Conservation (phyloP, 176 grass and related monocot species). For the Aegilops speltoides region DNA sequence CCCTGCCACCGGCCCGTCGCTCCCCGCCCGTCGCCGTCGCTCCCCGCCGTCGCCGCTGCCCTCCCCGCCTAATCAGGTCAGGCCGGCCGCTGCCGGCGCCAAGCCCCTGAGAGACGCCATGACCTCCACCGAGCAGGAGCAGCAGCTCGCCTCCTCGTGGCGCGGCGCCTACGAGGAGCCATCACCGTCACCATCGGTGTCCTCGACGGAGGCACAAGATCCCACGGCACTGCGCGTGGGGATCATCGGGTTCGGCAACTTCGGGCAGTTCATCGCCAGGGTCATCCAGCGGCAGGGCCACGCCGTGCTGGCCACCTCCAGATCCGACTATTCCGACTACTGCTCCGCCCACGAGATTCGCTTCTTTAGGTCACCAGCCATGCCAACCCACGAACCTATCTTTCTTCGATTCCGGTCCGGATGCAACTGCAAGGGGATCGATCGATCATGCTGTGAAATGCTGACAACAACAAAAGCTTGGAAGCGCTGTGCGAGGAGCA, state of each 20-base stretch:
- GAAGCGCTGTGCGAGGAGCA: constrained; percentile 55
- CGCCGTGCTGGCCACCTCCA: constrained; percentile 54
- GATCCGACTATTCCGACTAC: constrained; percentile 56
- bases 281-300: constrained; percentile 56
- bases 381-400: neutral
- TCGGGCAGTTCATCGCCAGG: constrained; percentile 69
- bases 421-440: neutral
- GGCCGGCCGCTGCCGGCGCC: neutral
- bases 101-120: neutral
- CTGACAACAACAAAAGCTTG: constrained; percentile 19
- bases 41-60: too few species aligned
- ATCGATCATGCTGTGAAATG: neutral
- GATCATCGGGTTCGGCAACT: constrained; percentile 67
- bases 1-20: too few species aligned
- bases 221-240: constrained; percentile 24
- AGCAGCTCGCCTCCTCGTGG: neutral
- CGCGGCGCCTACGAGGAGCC: neutral
- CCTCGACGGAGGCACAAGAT: too few species aligned
- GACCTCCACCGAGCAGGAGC: constrained; percentile 17
- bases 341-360: constrained; percentile 36
- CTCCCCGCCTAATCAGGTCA: too few species aligned
- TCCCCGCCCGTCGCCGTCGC: too few species aligned
- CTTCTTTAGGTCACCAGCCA: constrained; percentile 45
- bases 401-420: neutral
- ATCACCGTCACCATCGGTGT: neutral